phyloP scores from a whole-genome alignment of 257 asterid species.

The Ballota nigra region DNA sequence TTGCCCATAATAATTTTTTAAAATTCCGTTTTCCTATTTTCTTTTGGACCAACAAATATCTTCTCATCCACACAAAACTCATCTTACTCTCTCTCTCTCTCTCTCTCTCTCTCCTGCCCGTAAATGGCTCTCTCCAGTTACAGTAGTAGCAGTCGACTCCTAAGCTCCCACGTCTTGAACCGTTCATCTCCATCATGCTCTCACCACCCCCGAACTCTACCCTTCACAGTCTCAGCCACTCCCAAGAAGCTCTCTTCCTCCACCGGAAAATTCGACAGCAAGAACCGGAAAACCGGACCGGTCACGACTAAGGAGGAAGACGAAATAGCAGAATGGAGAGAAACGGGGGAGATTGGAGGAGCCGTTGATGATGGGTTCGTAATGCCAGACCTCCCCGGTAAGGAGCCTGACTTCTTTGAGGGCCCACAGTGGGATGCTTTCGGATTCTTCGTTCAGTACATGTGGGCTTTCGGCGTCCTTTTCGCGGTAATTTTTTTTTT shows the following conservation, averaged over 20 bases:
- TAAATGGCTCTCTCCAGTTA: conserved; percentile 71
- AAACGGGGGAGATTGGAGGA: conserved; percentile 19
- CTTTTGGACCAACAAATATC: not conserved
- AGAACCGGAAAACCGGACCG: conserved; percentile 53
- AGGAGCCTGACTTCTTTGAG: conserved; percentile 70
- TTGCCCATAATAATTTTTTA: not conserved
- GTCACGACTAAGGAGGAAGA: conserved; percentile 49
- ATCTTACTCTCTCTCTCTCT: conserved; percentile 1
- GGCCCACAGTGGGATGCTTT: conserved; percentile 88
- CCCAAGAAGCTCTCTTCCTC: conserved; percentile 57
- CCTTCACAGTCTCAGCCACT: conserved; percentile 55
- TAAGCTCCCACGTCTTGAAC: conserved; percentile 24
- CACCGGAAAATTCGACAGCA: conserved; percentile 73
- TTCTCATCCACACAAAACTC: conserved; percentile 23
- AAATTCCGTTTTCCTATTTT: not conserved
- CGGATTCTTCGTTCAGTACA: conserved; percentile 83
- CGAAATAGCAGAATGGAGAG: conserved; percentile 25
- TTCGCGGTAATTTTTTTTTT: conserved; percentile 59
- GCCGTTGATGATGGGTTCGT: conserved; percentile 58
- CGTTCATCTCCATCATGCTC: conserved; percentile 35
- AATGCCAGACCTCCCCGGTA: conserved; percentile 82
- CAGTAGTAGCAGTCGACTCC: conserved; percentile 45
- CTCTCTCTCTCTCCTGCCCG: not conserved
- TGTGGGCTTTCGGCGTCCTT: conserved; percentile 93
- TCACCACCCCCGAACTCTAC: conserved; percentile 30